Percentiles rank a stretch among this genome's conserved stretches.
Conservation (phyloP, 2,329 filamentous ascomycete species). For the Epichloe gansuensis region DNA sequence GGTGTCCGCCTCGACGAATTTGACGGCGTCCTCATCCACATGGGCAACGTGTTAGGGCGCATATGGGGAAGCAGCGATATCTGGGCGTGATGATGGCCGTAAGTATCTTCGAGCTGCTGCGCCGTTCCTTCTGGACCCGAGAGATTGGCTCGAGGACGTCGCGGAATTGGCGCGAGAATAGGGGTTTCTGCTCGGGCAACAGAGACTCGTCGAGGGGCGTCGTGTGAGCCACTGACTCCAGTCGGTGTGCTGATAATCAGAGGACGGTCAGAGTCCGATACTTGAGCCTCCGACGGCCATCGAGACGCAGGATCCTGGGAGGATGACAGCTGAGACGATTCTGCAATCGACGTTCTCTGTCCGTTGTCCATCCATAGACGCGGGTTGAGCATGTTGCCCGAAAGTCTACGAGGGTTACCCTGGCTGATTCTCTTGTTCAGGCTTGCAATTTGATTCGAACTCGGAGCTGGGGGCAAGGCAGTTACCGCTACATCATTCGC, state of each 20-base stretch:
- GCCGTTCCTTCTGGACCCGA: conserved; percentile 29
- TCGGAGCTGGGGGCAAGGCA: conserved; percentile 24
- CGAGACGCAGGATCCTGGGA: neutral
- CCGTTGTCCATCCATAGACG: conserved; percentile 3
- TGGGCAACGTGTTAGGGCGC: conserved; percentile 13
- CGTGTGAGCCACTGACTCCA: conserved; percentile 41
- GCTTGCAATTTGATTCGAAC: conserved; percentile 26
- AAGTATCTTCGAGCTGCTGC: conserved; percentile 44
- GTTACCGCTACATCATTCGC: conserved; percentile 21
- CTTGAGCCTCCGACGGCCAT: conserved; percentile 6
- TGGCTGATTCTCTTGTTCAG: conserved; percentile 25
- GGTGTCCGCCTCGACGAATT: conserved; percentile 22
- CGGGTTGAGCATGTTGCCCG: conserved; percentile 24
- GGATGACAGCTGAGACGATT: neutral
- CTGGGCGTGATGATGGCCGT: conserved; percentile 22
- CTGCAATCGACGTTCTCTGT: neutral
- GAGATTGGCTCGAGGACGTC: conserved; percentile 30
- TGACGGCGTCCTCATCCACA: conserved; percentile 25
- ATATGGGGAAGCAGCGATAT: conserved; percentile 5
- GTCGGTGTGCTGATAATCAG: conserved; percentile 49
- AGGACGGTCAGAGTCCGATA: conserved; percentile 32
- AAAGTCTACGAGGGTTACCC: conserved; percentile 27
- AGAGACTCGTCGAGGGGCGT: conserved; percentile 25
- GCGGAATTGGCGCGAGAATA: conserved; percentile 40
- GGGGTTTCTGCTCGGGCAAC: conserved; percentile 27